Percentiles rank a stretch among this genome's conserved stretches.
phyloP scores from a whole-genome alignment of 768 basidiomycete species.

The Galerina marginata region DNA sequence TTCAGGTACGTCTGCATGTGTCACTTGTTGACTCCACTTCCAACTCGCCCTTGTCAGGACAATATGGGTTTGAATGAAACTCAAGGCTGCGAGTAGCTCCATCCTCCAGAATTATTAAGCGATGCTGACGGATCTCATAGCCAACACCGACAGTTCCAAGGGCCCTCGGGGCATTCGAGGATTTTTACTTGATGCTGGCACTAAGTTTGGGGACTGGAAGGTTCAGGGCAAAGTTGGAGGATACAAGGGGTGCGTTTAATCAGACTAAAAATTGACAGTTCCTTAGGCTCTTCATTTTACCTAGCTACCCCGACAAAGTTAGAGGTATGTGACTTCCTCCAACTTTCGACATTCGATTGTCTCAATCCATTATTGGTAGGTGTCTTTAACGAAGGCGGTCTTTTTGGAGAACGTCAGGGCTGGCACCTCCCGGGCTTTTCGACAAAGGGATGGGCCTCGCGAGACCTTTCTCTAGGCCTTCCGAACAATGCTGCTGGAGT shows the following conservation, averaged over 20 bases:
- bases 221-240: constrained; percentile 82
- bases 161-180: constrained; percentile 82
- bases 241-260: constrained; percentile 54
- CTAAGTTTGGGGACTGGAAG: constrained; percentile 63
- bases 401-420: constrained; percentile 71
- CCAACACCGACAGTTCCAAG: constrained; percentile 59
- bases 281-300: not conserved
- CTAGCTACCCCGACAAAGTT: constrained; percentile 77
- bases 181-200: constrained; percentile 68
- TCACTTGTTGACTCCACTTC: not conserved
- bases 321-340: constrained; percentile 38
- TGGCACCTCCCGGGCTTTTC: constrained; percentile 81
- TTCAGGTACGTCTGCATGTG: constrained; percentile 55
- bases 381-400: constrained; percentile 74
- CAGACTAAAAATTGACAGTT: not conserved
- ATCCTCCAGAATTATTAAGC: not conserved
- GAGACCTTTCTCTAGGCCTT: constrained; percentile 63
- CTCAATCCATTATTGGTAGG: constrained; percentile 31
- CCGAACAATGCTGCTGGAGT: constrained; percentile 66
- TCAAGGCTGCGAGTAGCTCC: constrained; percentile 40
- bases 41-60: constrained; percentile 49
- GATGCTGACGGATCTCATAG: constrained; percentile 24
- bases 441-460: constrained; percentile 60
- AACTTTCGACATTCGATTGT: not conserved
- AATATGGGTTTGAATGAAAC: constrained; percentile 82